These are phyloP conservation scores for Chrysosporium queenslandicum DNA, from an alignment of 2,329 filamentous ascomycete species.

Conservation along the genomic window DNA sequence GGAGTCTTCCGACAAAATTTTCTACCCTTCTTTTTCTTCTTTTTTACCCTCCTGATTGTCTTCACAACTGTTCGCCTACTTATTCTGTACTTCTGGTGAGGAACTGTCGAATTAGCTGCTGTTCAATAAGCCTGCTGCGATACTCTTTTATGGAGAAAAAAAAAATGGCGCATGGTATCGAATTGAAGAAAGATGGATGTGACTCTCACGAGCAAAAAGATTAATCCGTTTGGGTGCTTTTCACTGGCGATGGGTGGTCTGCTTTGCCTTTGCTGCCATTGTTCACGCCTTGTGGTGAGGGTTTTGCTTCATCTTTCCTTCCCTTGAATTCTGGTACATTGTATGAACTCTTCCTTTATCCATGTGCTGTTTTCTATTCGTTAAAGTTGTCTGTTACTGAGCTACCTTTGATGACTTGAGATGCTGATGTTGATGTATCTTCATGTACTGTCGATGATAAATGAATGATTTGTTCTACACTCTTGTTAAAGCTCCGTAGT, in stretches of 20 bases:
- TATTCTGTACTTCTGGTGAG: slow-evolving; percentile 12
- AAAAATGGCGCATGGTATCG: slow-evolving; percentile 1
- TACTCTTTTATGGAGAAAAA: neutral
- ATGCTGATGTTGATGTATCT: slow-evolving; percentile 6
- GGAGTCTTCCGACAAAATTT: slow-evolving; percentile 3
- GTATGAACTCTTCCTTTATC: slow-evolving; percentile 1
- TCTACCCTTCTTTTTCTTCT: neutral
- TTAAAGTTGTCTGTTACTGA: neutral
- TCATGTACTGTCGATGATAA: slow-evolving; percentile 1
- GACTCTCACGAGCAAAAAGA: slow-evolving; percentile 11
- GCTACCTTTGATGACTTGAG: slow-evolving; percentile 1
- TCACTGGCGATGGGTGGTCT: neutral
- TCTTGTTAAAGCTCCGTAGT: neutral
- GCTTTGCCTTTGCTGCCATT: neutral
- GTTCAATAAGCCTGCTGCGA: slow-evolving; percentile 3
- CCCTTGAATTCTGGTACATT: slow-evolving; percentile 9
- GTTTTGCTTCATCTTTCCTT: neutral
- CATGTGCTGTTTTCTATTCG: neutral
- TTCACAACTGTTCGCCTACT: too few species aligned
- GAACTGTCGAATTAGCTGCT: slow-evolving; percentile 7
- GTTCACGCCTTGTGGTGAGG: slow-evolving; percentile 1
- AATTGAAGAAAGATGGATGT: slow-evolving; percentile 8
- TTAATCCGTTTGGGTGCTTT: neutral
- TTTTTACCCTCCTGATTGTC: slow-evolving; percentile 1
- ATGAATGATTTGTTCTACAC: neutral